These are phyloP conservation scores for Dunaliella sp. DNA, from an alignment of 139 green algal genomes.

Conservation along the genomic window DNA sequence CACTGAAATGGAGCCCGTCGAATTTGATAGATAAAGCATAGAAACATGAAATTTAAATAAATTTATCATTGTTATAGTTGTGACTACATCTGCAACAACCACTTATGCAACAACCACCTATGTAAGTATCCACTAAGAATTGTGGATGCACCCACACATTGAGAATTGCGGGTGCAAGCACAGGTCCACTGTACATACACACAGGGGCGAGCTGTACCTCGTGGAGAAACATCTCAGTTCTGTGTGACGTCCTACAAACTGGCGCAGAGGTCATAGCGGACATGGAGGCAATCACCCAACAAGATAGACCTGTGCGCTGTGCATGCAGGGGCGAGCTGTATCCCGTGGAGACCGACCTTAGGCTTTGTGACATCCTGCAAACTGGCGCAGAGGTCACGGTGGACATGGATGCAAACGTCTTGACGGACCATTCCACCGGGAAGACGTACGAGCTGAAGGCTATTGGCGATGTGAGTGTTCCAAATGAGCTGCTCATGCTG, in stretches of 20 bases:
- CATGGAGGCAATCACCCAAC: slow-evolving; percentile 80
- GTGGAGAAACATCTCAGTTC: slow-evolving; percentile 71
- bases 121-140: too few species aligned
- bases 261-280: slow-evolving; percentile 84
- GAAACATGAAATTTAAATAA: too few species aligned
- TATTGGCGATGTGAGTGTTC: slow-evolving; percentile 75
- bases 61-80: too few species aligned
- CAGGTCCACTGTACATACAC: too few species aligned
- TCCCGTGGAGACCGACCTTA: slow-evolving; percentile 74
- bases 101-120: too few species aligned
- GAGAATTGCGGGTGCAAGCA: too few species aligned
- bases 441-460: slow-evolving; percentile 77
- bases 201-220: slow-evolving; percentile 87
- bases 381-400: slow-evolving; percentile 83
- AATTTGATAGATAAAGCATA: too few species aligned
- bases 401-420: slow-evolving; percentile 83
- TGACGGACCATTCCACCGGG: slow-evolving; percentile 77
- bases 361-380: slow-evolving; percentile 79
- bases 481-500: background rate
- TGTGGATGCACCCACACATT: too few species aligned
- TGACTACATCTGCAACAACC: too few species aligned
- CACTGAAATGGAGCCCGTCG: too few species aligned
- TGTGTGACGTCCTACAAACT: slow-evolving; percentile 83
- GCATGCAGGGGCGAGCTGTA: slow-evolving; percentile 88
- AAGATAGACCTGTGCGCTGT: too few species aligned